Base-by-base conservation (phyloP, 2,329 filamentous ascomycete genomes). In the Cladorrhinum sp. region DNA sequence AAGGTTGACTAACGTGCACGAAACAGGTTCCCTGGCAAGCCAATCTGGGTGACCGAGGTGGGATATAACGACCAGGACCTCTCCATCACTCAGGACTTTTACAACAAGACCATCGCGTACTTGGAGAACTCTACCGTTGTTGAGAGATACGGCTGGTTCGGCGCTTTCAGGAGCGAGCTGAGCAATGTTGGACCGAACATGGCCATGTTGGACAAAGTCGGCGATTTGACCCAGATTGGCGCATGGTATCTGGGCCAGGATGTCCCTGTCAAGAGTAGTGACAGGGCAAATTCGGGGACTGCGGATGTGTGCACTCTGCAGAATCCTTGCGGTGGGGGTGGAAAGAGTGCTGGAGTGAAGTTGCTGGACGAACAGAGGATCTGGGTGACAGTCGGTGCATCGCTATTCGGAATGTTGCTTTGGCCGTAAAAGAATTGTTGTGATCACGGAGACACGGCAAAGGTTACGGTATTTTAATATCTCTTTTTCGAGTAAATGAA, bases 1-100 rank as follows among this genome's bases (percentile, higher is more conserved):
- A 30, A 30, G 26, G 4, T 36, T 36, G 33, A 16, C n/a, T 49
- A 53, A 33, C 23, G 24, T 16, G 9, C 4, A 2, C 10, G 8
- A 1, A 5, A 28, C 42, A 84, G 82, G 28, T 87, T 84, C 71
- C 85, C 84, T 5, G 78, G 81, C 59, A 76, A 78, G 21, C 79
- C 82, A 1, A 83, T 92, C 60, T 94, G 90, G 90, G 77, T 93
- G 6, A 93, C 90, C n/a, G 90, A 94, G 74, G 92, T 87, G 71
- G 89, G 86, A 28, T 81, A 80, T 59, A 76, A 84, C 55, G 74
- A 87, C 63, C 79, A 83, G 67, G 76, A 80, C 23, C 78, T 91
- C 16, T 60, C 71, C 1, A 74, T 79, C 0, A 87, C 86, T 0
- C 82, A 91, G 70, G 67, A 71, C 0, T 91, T 89, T 71, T 92